Evolutionary conservation across 306 rosid genomes (phyloP).

Genomic region (Rosa lucieae): DNA sequence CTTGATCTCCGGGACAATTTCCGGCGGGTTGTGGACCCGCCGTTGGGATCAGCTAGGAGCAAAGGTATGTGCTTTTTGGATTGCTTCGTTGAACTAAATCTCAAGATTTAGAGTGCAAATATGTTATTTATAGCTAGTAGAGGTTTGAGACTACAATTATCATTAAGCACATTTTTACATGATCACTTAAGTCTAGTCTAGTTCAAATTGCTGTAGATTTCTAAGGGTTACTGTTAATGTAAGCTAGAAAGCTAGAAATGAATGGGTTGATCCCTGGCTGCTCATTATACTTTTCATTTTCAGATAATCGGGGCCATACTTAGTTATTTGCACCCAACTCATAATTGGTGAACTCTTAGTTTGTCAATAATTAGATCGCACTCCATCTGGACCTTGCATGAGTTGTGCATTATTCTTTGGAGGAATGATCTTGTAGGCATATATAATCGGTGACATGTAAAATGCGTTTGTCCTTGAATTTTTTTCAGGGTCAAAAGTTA

Average conservation of each 20-base stretch:
- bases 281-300: not conserved
- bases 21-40: constrained; percentile 68
- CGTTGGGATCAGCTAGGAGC: constrained; percentile 47
- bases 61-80: constrained; percentile 44
- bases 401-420: not conserved
- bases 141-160: too few species aligned
- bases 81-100: not conserved
- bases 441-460: not conserved
- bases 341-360: not conserved
- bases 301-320: not conserved
- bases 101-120: not conserved
- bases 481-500: constrained; percentile 59
- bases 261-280: not conserved
- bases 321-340: not conserved
- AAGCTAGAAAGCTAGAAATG: not conserved
- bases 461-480: constrained; percentile 19
- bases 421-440: not conserved
- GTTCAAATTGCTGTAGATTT: not conserved
- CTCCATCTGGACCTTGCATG: not conserved
- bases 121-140: not conserved
- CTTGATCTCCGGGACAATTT: constrained; percentile 88
- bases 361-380: not conserved
- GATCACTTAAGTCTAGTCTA: not conserved
- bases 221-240: not conserved
- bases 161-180: not conserved